Evolutionary conservation across 2,329 filamentous ascomycete species (phyloP).

Genomic region (Cytospora schulzeri): DNA sequence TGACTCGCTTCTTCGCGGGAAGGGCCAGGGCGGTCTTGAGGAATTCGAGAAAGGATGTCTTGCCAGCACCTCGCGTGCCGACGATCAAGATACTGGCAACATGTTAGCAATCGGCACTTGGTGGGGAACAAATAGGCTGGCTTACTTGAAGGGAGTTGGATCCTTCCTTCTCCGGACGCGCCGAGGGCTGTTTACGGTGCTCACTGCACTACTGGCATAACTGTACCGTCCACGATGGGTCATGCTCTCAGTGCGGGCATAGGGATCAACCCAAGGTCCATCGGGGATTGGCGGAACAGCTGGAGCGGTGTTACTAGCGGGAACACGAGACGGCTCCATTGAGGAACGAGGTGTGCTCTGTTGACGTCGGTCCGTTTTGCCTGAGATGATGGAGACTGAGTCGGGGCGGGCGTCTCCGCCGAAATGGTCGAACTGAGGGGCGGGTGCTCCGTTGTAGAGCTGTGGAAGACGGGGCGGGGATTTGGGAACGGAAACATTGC

Average conservation of each 20-base stretch:
- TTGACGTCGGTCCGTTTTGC: conserved; percentile 43
- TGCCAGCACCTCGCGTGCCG: conserved; percentile 84
- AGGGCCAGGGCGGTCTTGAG: conserved; percentile 83
- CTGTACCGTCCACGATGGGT: conserved; percentile 94
- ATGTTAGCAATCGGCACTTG: conserved; percentile 16
- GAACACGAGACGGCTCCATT: conserved; percentile 51
- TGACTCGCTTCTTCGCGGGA: conserved; percentile 74
- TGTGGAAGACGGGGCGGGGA: conserved; percentile 55
- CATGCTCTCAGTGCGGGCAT: conserved; percentile 89
- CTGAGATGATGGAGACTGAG: conserved; percentile 60
- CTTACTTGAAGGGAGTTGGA: conserved; percentile 97
- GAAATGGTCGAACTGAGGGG: conserved; percentile 48
- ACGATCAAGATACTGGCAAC: conserved; percentile 78
- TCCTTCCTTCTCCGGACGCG: conserved; percentile 93
- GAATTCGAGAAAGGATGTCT: conserved; percentile 96
- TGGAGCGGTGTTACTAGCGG: conserved; percentile 47
- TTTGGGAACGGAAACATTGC: conserved; percentile 49
- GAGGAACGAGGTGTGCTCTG: conserved; percentile 49
- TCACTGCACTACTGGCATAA: conserved; percentile 89
- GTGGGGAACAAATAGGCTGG: conserved; percentile 31
- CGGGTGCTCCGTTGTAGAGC: conserved; percentile 50
- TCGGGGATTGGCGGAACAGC: conserved; percentile 60
- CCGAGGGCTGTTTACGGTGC: conserved; percentile 89
- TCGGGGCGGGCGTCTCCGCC: conserved; percentile 68
- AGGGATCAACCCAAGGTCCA: conserved; percentile 70